These are phyloP conservation scores for Lachancea quebecensis DNA, from an alignment of 805 yeast genomes.

Conservation along the genomic window DNA sequence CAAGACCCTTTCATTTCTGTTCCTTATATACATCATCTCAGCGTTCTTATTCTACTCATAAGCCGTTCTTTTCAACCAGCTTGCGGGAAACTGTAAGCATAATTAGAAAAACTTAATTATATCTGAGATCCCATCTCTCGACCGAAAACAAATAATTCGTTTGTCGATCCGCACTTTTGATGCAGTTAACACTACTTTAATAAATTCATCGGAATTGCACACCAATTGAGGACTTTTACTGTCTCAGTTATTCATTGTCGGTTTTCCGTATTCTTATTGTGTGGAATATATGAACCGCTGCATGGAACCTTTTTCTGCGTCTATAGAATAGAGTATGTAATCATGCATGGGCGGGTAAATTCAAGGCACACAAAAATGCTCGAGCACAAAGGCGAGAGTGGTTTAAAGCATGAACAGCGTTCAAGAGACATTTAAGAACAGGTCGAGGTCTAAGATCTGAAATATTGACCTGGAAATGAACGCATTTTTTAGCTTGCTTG, in stretches of 20 bases:
- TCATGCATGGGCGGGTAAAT: no score
- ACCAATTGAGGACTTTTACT: no score
- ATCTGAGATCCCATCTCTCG: background rate
- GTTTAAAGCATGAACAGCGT: no score
- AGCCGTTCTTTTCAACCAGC: background rate
- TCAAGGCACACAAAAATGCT: no score
- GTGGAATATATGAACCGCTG: no score
- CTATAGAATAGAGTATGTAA: no score
- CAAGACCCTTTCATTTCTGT: background rate
- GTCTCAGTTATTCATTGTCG: no score
- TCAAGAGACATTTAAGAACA: no score
- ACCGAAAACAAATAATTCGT: slow-evolving; percentile 3
- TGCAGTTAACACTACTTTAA: background rate
- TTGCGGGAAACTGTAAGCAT: slow-evolving; percentile 3
- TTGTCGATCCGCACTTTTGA: background rate
- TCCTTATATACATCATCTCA: background rate
- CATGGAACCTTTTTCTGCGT: no score
- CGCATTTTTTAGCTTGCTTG: background rate
- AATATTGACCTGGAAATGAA: background rate
- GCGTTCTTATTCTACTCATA: background rate
- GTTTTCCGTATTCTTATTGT: no score
- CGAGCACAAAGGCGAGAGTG: no score
- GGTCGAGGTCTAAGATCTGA: background rate
- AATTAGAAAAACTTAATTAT: background rate
- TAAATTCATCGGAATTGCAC: no score